Conservation (phyloP, 495 filamentous ascomycete genomes). For the Annulohypoxylon stygium region DNA sequence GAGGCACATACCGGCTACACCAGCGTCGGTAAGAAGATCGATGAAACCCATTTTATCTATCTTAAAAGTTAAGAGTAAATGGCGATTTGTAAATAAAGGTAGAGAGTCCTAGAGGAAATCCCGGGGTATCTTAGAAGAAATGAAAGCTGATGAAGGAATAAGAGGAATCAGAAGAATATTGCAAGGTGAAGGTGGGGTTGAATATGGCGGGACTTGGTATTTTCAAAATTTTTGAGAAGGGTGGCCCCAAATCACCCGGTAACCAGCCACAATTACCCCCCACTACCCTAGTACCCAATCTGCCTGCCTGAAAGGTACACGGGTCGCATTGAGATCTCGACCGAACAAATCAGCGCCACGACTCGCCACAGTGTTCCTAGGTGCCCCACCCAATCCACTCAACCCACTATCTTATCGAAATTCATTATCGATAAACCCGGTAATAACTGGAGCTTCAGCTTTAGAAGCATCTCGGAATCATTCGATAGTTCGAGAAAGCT, state of each 20-base stretch:
- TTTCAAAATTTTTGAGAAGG: conserved; percentile 43
- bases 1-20: conserved; percentile 75
- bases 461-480: background rate
- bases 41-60: conserved; percentile 85
- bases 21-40: conserved; percentile 89
- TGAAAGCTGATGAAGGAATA: conserved; percentile 44
- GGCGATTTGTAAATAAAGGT: conserved; percentile 19
- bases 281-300: background rate
- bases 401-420: conserved; percentile 16
- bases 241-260: conserved; percentile 40
- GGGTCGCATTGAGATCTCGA: background rate
- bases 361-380: conserved; percentile 9
- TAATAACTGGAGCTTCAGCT: conserved; percentile 34
- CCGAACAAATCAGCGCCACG: conserved; percentile 3
- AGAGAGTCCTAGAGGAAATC: conserved; percentile 37
- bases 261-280: conserved; percentile 36
- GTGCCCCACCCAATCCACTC: no score
- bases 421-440: conserved; percentile 32
- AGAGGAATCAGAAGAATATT: conserved; percentile 31
- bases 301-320: conserved; percentile 18
- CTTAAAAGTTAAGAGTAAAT: conserved; percentile 24
- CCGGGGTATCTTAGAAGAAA: conserved; percentile 49
- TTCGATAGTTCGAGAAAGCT: conserved; percentile 47
- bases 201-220: conserved; percentile 41
- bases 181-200: conserved; percentile 55